Percentiles rank a stretch among this genome's conserved stretches.
These are phyloP conservation scores for Cystofilobasidium macerans DNA, from an alignment of 768 basidiomycete genomes.

Conservation along the genomic window DNA sequence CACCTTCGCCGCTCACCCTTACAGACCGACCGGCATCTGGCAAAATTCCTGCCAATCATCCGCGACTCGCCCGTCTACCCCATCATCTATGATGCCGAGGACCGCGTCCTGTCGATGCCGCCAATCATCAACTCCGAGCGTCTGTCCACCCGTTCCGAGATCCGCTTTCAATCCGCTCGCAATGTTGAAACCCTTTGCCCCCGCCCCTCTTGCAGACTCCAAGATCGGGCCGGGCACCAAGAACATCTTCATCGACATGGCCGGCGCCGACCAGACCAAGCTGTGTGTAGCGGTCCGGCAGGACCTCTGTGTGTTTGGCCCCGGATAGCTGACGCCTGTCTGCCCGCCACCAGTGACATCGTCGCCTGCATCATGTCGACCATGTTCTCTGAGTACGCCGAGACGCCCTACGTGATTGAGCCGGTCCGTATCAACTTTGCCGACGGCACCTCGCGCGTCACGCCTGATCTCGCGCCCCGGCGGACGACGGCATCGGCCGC, in stretches of 20 bases:
- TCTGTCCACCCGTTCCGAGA: background rate
- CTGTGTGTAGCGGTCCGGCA: slow-evolving; percentile 43
- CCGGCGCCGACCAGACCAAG: slow-evolving; percentile 93
- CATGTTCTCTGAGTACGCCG: slow-evolving; percentile 98
- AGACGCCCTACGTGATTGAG: slow-evolving; percentile 83
- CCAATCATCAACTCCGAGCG: slow-evolving; percentile 94
- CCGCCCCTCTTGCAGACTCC: slow-evolving; percentile 49
- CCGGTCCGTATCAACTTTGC: slow-evolving; percentile 75
- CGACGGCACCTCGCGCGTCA: slow-evolving; percentile 61
- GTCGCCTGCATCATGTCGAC: slow-evolving; percentile 87
- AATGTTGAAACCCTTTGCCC: background rate
- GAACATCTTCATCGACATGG: slow-evolving; percentile 93
- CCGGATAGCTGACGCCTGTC: no score
- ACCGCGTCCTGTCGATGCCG: slow-evolving; percentile 86
- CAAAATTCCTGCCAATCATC: slow-evolving; percentile 81
- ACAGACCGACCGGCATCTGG: slow-evolving; percentile 83
- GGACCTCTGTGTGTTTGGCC: no score
- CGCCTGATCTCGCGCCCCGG: slow-evolving; percentile 68
- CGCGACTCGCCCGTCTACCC: slow-evolving; percentile 92
- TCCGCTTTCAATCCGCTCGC: background rate
- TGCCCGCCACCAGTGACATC: slow-evolving; percentile 46
- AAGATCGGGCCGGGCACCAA: slow-evolving; percentile 89
- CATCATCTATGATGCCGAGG: slow-evolving; percentile 84
- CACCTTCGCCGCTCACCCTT: background rate
- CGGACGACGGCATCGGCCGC: slow-evolving; percentile 64